phyloP scores from a whole-genome alignment of 306 rosid species.

The Astragalus glycyphyllos region DNA sequence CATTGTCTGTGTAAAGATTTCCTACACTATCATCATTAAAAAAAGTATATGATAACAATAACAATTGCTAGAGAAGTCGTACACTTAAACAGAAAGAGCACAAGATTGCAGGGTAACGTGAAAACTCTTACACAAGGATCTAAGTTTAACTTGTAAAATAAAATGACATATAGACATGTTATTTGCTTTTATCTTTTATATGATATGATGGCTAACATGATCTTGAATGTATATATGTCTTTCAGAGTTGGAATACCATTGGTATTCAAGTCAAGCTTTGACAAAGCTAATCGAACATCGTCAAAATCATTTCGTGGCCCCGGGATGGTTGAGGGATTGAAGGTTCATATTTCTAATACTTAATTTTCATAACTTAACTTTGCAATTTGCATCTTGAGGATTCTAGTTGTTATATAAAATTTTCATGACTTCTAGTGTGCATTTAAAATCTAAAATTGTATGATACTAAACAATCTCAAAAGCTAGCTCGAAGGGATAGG shows the following conservation, averaged over 20 bases:
- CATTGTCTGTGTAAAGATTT: background rate
- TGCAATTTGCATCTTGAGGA: constrained; percentile 34
- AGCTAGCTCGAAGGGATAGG: background rate
- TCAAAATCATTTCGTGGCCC: constrained; percentile 98
- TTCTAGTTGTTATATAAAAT: constrained; percentile 24
- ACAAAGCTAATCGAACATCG: constrained; percentile 95
- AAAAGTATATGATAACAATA: constrained; percentile 17
- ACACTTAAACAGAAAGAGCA: constrained; percentile 6
- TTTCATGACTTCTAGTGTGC: constrained; percentile 1
- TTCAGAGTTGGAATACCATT: constrained; percentile 86
- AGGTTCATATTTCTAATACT: constrained; percentile 54
- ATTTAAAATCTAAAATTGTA: background rate
- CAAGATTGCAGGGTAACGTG: background rate
- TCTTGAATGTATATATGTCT: constrained; percentile 38
- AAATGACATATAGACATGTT: background rate
- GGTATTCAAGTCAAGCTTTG: constrained; percentile 97
- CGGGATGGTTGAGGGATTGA: constrained; percentile 86
- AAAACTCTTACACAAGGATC: constrained; percentile 11
- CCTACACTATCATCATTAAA: background rate
- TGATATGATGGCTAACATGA: constrained; percentile 27
- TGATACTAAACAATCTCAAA: background rate
- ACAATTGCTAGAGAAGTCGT: constrained; percentile 17
- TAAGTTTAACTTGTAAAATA: background rate
- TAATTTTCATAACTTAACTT: constrained; percentile 30
- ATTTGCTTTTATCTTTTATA: constrained; percentile 23